phyloP scores from a whole-genome alignment of 495 filamentous ascomycete genomes.

The Terfezia claveryi region DNA sequence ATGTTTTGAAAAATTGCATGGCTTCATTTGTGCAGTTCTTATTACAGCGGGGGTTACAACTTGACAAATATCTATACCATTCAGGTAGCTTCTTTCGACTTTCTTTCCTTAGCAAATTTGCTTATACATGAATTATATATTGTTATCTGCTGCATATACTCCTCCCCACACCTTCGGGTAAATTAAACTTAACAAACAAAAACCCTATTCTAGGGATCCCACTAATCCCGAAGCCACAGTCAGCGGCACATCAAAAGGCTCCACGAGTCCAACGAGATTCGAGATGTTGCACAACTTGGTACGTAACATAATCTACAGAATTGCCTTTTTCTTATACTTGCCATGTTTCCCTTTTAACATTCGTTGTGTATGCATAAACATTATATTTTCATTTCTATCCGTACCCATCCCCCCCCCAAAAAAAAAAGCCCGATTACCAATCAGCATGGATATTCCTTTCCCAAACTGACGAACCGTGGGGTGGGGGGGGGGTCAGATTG shows the following conservation, averaged over 20 bases:
- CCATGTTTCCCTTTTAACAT: neutral
- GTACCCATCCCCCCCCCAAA: neutral
- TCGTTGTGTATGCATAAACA: neutral
- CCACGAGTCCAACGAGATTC: conserved; percentile 18
- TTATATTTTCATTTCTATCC: neutral
- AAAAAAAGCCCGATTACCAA: neutral
- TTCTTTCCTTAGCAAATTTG: too few species aligned
- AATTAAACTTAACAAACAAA: too few species aligned
- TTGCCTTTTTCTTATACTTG: neutral
- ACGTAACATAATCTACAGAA: neutral
- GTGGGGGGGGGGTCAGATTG: conserved; percentile 1
- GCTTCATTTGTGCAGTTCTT: too few species aligned
- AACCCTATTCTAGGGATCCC: neutral
- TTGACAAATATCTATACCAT: too few species aligned
- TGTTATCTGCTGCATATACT: too few species aligned
- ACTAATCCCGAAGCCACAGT: conserved; percentile 11
- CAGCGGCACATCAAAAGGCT: conserved; percentile 13
- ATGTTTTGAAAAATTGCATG: too few species aligned
- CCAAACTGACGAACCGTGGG: neutral
- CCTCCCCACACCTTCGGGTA: too few species aligned
- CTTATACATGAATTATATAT: too few species aligned
- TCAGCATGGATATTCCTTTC: too few species aligned
- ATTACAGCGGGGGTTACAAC: too few species aligned
- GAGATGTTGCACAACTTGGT: conserved; percentile 13
- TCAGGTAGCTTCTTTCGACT: too few species aligned